Evolutionary conservation across 179 eudicot species (phyloP), one percentile per base, ranked within the genome.

Genomic region (Sideroxylon spinosum): DNA sequence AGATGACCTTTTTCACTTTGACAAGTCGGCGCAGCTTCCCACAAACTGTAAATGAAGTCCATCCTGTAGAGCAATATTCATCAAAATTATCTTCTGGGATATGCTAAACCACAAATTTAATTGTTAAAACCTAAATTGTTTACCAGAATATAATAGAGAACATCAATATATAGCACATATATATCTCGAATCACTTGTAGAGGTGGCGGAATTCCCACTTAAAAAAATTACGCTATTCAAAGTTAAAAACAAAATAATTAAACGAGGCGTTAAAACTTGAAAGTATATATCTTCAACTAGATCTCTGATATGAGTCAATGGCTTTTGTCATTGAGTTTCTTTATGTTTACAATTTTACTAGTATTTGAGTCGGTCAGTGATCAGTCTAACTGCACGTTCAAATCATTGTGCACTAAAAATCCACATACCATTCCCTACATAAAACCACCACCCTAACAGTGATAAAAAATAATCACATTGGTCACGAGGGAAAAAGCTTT

Each of bases 11-110:
- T 84, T 95, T 91, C 62, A 88, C 92, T 76, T 93, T 83, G 73
- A 93, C 96, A 64, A 95, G 80, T 72, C 98, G 92, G 28, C 99
- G 91, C 81, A 95, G 86, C 92, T 95, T 95, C 52, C 99, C 98
- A 82, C 99, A 93, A 64, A 93, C 99, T 55, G 99, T 95, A 82
- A 95, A 95, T 56, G 99, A 95, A 74, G 98, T 95, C 99, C 99
- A 95, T 75, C 98, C 99, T 95, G 91, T 75, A 65, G 26, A 76
- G 29, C 48, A 73, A 63, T 53, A 56, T 25, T 52, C 20, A 20
- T 50, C 44, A 37, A 20, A 32, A 67, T 79, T 37, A 78, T 76
- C 61, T 71, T 29, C 11, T 7, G 53, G 57, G 59, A 26, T 37
- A 71, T 16, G 46, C 23, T 49, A 12, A 62, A 9, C 44, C 6